Evolutionary conservation across 257 asterid genomes (phyloP).

Genomic region (Cruciata laevipes): DNA sequence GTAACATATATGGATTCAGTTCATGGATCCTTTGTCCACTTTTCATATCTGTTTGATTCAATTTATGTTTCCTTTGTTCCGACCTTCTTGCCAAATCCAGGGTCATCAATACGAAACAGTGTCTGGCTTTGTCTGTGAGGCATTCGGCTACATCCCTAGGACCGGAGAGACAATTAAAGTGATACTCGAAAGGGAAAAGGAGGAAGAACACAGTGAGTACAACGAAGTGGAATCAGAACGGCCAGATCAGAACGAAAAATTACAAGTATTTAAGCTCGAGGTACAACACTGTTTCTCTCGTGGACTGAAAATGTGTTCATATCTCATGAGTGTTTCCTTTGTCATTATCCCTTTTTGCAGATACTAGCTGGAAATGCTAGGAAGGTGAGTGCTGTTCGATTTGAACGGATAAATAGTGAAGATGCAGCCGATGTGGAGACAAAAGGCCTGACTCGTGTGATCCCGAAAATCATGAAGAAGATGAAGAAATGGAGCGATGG

Average conservation of each 20-base stretch:
- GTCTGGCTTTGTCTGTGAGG: constrained; percentile 95
- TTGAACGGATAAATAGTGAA: constrained; percentile 57
- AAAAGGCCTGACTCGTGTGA: constrained; percentile 41
- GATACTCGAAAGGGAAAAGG: constrained; percentile 62
- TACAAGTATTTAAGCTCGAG: constrained; percentile 86
- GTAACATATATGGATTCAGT: background rate
- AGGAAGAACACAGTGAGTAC: constrained; percentile 64
- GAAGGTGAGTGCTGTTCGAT: constrained; percentile 89
- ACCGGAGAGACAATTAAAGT: constrained; percentile 90
- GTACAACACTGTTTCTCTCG: constrained; percentile 22
- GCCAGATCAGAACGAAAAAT: constrained; percentile 50
- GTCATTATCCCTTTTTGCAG: constrained; percentile 34
- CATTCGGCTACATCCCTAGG: constrained; percentile 95
- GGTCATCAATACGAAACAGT: constrained; percentile 95
- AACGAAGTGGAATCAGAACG: constrained; percentile 51
- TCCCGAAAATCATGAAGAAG: constrained; percentile 73
- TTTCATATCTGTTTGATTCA: background rate
- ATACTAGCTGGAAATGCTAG: constrained; percentile 94
- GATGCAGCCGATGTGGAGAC: constrained; percentile 37
- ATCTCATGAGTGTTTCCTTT: background rate
- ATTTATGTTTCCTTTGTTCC: background rate
- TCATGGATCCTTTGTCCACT: background rate
- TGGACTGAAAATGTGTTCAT: background rate
- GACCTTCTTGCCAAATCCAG: constrained; percentile 36
- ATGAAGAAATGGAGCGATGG: constrained; percentile 49